Evolutionary conservation across 176 grass and related monocot genomes (phyloP), one percentile per base, ranked within the genome.

Genomic region (Ensete ventricosum): DNA sequence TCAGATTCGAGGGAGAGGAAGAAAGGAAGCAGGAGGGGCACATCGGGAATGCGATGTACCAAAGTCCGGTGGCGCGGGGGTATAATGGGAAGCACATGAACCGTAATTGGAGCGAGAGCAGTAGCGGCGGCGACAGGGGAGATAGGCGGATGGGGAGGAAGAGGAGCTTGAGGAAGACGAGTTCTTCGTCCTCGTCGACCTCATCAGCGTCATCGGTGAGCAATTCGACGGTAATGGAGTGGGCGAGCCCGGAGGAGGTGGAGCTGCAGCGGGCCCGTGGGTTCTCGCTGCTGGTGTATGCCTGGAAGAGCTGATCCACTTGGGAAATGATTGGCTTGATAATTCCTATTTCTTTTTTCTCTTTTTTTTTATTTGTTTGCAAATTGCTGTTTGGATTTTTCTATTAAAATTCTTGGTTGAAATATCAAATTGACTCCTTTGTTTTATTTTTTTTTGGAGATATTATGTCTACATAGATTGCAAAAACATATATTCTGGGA

Each of bases 211-310:
- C 82, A 59, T 96, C 92, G 53, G 81, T 80, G 7, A 89, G 92
- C 59, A 81, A 76, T 14, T 96, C 87, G 25, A 89, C 92, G 19
- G 80, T 96, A 24, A 92, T 96, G 89, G 89, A 96, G 60, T 96
- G 92, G 92, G 76, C 88, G 14, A 96, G 92, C 78, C 83, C 85
- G 7, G 88, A 96, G 81, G 92, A 96, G 58, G 59, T 80, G 11
- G 89, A 92, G 73, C 76, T 96, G 89, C 82, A 87, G 80, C 77
- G 75, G 8, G 76, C 80, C 20, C 72, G 92, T 27, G 89, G 89
- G 10, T 89, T 92, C 69, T 87, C 89, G 51, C 89, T 96, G 50
- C 68, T 96, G 69, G 84, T 96, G 70, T 87, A 96, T 77, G 92
- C 89, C 25, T 96, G 82, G 86, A 92, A 96, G 82, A 84, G 72